Base-by-base conservation (phyloP, 805 yeast genomes). In the Lachancea waltii region DNA sequence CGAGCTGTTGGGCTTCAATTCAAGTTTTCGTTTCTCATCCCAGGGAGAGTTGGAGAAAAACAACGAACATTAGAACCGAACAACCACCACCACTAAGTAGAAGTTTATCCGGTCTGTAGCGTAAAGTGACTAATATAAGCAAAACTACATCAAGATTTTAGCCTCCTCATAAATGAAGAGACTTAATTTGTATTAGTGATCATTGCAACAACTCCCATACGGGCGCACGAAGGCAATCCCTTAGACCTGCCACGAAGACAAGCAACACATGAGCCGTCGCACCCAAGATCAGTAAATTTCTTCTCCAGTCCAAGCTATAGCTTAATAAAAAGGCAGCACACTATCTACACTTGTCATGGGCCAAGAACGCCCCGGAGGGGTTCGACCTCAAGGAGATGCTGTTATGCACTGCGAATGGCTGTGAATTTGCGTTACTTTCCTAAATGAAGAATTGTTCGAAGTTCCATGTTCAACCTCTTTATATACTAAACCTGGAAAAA, bases 1-100 rank as follows among this genome's bases (percentile, higher is more conserved):
- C 53, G 89, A 85, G 49, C 69, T 89, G 42, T 62, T 89, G 30
- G 96, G 97, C 2, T 89, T 89, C 69, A 89, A 89, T 57, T 78
- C 87, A 9, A 74, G 86, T 38, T 89, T 89, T 58, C 79, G 81
- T 50, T 70, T 72, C 41, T 62, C 60, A 33, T 48, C 33, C 1
- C 19, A 15, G 26, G 24, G 38, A 20, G 30, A 40, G 16, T 25
- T 31, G 15, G 34, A 25, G 7, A 7, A 3, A 11, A 13, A 23
- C 13, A 23, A 23, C 26, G 4, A 3, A 4, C 10, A 23, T 11
- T 23, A 23, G 26, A n/a, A n/a, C n/a, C n/a, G n/a, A n/a, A n/a
- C n/a, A n/a, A n/a, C n/a, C n/a, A n/a, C n/a, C n/a, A n/a, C n/a
- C n/a, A n/a, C n/a, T n/a, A n/a, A n/a, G n/a, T n/a, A n/a, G n/a